A percentile compares a stretch with the other conserved stretches of the same genome.
Evolutionary conservation across 2,329 filamentous ascomycete genomes (phyloP).

Genomic region (Trichoderma pleuroti): DNA sequence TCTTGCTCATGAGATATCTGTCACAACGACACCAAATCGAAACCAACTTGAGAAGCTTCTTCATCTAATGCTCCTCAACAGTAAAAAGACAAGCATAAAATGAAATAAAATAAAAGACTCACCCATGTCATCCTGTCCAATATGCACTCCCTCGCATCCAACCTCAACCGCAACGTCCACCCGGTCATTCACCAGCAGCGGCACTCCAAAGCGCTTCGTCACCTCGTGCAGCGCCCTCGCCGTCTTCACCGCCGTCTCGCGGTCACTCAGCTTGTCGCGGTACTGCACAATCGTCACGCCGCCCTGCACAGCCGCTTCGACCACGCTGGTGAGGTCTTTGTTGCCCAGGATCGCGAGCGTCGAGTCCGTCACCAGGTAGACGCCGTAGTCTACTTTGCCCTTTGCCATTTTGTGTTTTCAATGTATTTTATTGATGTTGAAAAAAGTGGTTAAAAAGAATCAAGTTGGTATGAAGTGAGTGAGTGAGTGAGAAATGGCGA

Average conservation of each 20-base stretch:
- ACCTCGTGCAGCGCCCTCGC: constrained; percentile 68
- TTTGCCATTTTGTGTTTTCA: constrained; percentile 20
- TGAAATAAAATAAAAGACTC: constrained; percentile 27
- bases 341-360: constrained; percentile 77
- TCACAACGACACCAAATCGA: not conserved
- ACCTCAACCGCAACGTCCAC: constrained; percentile 84
- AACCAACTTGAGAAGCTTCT: not conserved
- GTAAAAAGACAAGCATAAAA: not conserved
- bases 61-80: not conserved
- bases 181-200: constrained; percentile 88
- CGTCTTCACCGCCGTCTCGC: constrained; percentile 64
- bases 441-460: too few relatives aligned
- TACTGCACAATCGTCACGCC: constrained; percentile 87
- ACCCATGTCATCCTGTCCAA: constrained; percentile 93
- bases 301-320: constrained; percentile 70
- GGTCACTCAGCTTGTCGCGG: constrained; percentile 81
- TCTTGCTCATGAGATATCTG: not conserved
- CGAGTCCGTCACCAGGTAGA: constrained; percentile 92
- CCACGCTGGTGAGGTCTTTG: constrained; percentile 66
- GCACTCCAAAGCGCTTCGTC: constrained; percentile 65
- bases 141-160: constrained; percentile 86
- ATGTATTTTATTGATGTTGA: not conserved
- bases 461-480: not conserved
- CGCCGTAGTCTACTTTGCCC: constrained; percentile 62
- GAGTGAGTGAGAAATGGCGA: not conserved